Conservation (phyloP, 177 flowering plant genomes). For the Vitis hybrid region DNA sequence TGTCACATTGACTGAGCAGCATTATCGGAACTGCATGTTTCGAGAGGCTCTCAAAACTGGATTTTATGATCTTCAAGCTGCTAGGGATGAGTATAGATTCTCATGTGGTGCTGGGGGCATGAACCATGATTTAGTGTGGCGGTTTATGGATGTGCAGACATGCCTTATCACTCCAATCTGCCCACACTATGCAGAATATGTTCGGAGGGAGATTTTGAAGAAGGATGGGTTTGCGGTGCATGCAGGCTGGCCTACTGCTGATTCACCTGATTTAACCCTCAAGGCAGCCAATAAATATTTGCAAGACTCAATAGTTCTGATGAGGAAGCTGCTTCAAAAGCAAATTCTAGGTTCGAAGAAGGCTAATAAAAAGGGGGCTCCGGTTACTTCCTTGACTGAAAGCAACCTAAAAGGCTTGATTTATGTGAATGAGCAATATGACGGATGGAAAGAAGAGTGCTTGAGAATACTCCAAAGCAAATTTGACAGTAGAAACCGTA, state of each 20-base stretch:
- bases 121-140: constrained; percentile 70
- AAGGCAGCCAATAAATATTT: constrained; percentile 77
- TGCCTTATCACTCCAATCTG: constrained; percentile 83
- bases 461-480: constrained; percentile 60
- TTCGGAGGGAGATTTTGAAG: constrained; percentile 75
- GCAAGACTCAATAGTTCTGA: constrained; percentile 64
- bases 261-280: constrained; percentile 62
- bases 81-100: constrained; percentile 85
- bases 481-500: constrained; percentile 30
- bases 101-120: constrained; percentile 78
- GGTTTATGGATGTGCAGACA: constrained; percentile 93
- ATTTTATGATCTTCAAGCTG: constrained; percentile 90
- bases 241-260: constrained; percentile 78
- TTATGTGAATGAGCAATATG: constrained; percentile 78
- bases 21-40: constrained; percentile 67
- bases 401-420: constrained; percentile 53
- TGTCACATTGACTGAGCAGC: constrained; percentile 56
- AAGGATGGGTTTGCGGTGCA: constrained; percentile 68
- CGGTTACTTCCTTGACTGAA: constrained; percentile 24
- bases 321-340: constrained; percentile 83
- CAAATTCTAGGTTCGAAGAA: constrained; percentile 71
- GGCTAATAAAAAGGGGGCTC: constrained; percentile 46
- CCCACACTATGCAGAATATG: constrained; percentile 86
- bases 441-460: constrained; percentile 89
- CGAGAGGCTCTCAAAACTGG: constrained; percentile 92